Base-by-base conservation (phyloP, 2,329 filamentous ascomycete species). In the Pseudodiploospora longispora region DNA sequence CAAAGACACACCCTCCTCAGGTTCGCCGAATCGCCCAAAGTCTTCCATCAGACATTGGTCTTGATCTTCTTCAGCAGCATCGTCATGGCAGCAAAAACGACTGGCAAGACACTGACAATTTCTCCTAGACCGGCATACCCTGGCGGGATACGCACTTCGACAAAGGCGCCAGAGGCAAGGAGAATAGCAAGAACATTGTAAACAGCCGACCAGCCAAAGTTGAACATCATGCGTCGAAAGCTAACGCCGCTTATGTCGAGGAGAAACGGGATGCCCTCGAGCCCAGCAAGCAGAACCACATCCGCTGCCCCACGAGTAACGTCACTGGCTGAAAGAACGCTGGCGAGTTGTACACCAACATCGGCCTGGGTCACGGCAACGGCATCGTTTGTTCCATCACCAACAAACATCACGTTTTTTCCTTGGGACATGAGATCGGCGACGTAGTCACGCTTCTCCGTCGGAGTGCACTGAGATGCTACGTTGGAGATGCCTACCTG, bases 331-430 rank as follows among this genome's bases (percentile, higher is more conserved):
- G 81, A 85, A 4, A 86, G 87, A 56, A 95, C 83, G 43, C 88
- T 87, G 80, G 81, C 1, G 71, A 70, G 4, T 76, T 81, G 10
- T 49, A 95, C 85, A 54, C 85, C 87, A 1, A 94, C 82, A 58
- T 95, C 88, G n/a, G 88, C 86, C 19, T 78, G 80, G 4, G 84
- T 78, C 31, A 95, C 76, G 6, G 88, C 88, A 0, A 88, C 87
- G 0, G 86, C 82, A 67, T 95, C 88, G 63, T 95, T 95, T 67
- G 93, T 88, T 52, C 88, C 88, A 60, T 94, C 88, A 45, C 88
- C 88, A 5, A 93, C 83, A 85, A 83, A 83, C 43, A 83, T 61
- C 43, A 78, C 69, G 27, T 37, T 45, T 29, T 53, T 55, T n/a
- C 50, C 52, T 12, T 50, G 29, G 12, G 47, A 47, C 42, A 67